Conservation (phyloP, 192 early-diverging fungal species). For the Linnemannia schmuckeri region DNA sequence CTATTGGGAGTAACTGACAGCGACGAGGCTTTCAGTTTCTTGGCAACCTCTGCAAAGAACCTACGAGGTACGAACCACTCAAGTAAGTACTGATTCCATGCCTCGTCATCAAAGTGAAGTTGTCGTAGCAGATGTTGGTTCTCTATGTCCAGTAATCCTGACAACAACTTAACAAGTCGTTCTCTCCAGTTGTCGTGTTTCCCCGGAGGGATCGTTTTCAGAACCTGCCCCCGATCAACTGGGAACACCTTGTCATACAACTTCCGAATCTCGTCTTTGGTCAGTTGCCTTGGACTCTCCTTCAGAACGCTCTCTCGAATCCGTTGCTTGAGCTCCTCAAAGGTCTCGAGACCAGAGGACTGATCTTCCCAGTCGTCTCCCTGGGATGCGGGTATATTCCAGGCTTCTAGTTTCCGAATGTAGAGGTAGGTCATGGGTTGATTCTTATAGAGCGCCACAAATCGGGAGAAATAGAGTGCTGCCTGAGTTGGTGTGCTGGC, state of each 20-base stretch:
- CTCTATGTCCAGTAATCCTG: not conserved
- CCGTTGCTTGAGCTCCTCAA: slow-evolving; percentile 44
- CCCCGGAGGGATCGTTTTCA: not conserved
- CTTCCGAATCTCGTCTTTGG: not conserved
- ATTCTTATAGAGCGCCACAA: slow-evolving; percentile 43
- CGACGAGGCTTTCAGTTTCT: not conserved
- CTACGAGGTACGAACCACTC: not conserved
- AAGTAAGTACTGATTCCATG: not conserved
- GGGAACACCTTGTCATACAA: not conserved
- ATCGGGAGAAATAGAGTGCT: slow-evolving; percentile 38
- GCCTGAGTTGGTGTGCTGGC: slow-evolving; percentile 41
- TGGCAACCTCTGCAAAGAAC: not conserved
- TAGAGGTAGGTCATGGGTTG: slow-evolving; percentile 50
- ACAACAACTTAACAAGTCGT: not conserved
- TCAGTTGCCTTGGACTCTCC: not conserved
- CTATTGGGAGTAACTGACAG: not conserved
- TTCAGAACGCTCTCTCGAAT: slow-evolving; percentile 17
- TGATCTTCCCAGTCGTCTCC: slow-evolving; percentile 44
- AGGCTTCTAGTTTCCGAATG: slow-evolving; percentile 38
- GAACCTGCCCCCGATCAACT: not conserved
- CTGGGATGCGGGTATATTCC: slow-evolving; percentile 42
- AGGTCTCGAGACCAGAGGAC: slow-evolving; percentile 28
- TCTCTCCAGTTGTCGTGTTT: too few species aligned
- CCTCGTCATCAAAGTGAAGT: slow-evolving; percentile 7
- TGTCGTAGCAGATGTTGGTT: slow-evolving; percentile 7